Evolutionary conservation across 108 stramenopile species (phyloP).

Genomic region (Cyclotella choctawhatcheeana): DNA sequence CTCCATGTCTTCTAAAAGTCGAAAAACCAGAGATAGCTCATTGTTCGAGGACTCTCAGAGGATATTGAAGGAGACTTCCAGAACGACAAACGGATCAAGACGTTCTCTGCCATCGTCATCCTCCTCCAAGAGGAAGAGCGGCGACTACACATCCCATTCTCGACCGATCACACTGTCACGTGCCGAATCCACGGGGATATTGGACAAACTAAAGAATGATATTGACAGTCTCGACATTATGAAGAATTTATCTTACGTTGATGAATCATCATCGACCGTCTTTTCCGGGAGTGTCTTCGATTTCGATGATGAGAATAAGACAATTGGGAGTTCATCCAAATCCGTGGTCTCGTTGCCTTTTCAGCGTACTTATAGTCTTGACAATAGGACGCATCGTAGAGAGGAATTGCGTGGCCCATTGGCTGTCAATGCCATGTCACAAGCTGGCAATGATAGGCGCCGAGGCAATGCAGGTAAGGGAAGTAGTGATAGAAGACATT

Average conservation of each 20-base stretch:
- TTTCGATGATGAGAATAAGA: constrained; percentile 3
- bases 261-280: not conserved
- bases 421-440: not conserved
- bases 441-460: not conserved
- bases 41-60: constrained; percentile 2
- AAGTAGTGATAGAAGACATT: too few species aligned
- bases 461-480: too few species aligned
- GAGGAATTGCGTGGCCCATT: not conserved
- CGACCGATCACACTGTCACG: not conserved
- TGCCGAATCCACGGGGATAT: constrained; percentile 17
- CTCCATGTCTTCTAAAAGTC: constrained; percentile 14
- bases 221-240: constrained; percentile 30
- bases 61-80: constrained; percentile 21
- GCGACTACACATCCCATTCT: too few species aligned
- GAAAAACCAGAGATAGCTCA: not conserved
- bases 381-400: not conserved
- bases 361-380: too few species aligned
- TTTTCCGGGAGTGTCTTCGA: constrained; percentile 9
- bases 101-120: not conserved
- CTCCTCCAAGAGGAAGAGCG: too few species aligned
- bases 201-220: constrained; percentile 39
- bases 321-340: constrained; percentile 5
- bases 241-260: constrained; percentile 2
- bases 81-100: constrained; percentile 4
- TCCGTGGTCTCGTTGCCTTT: too few species aligned